Percentiles rank a stretch among this genome's conserved stretches.
Evolutionary conservation across 306 rosid genomes (phyloP).

Genomic region (Trichosanthes truncata): DNA sequence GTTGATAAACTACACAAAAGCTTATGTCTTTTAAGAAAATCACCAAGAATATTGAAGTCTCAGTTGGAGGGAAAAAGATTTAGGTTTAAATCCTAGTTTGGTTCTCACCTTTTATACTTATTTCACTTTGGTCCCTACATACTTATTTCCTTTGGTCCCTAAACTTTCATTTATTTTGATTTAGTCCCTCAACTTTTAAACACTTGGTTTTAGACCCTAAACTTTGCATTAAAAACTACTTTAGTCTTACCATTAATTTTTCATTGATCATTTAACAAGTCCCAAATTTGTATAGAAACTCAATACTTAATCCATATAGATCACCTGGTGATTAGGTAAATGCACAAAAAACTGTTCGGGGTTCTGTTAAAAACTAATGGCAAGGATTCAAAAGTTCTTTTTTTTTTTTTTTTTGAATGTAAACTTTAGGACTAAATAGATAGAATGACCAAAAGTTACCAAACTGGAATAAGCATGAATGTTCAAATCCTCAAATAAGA

Average conservation of each 20-base stretch:
- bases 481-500: neutral
- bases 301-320: neutral
- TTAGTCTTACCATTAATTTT: neutral
- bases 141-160: neutral
- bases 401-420: too few relatives aligned
- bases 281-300: neutral
- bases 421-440: too few relatives aligned
- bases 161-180: neutral
- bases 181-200: neutral
- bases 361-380: too few relatives aligned
- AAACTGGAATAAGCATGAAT: neutral
- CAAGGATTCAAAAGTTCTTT: too few relatives aligned
- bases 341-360: neutral
- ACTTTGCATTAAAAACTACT: neutral
- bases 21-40: neutral
- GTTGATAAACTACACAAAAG: neutral
- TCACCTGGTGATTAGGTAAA: neutral
- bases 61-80: neutral
- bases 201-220: neutral
- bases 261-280: neutral
- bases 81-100: neutral
- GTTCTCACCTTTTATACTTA: neutral
- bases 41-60: neutral
- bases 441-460: neutral
- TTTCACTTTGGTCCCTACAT: neutral